phyloP scores from a whole-genome alignment of 148 eudicot genomes.

The Persicaria maculosa region DNA sequence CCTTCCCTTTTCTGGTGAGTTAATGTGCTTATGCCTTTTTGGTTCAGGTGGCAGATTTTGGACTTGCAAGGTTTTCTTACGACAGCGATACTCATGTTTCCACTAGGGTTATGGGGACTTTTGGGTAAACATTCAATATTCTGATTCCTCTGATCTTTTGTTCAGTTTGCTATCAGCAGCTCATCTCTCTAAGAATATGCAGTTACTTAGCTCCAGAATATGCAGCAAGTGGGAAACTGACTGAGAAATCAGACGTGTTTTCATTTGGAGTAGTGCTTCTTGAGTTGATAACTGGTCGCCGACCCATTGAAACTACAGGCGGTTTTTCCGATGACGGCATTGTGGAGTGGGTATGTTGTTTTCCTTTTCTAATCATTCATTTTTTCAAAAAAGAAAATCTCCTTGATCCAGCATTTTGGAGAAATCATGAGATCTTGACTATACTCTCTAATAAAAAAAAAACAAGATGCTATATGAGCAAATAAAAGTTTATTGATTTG shows the following conservation, averaged over 20 bases:
- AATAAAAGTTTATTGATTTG: background rate
- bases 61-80: slow-evolving; percentile 59
- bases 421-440: background rate
- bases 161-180: background rate
- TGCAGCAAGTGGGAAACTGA: slow-evolving; percentile 68
- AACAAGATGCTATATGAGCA: background rate
- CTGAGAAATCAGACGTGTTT: slow-evolving; percentile 63
- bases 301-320: slow-evolving; percentile 54
- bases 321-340: slow-evolving; percentile 54
- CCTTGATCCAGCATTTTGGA: background rate
- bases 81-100: slow-evolving; percentile 82
- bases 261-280: slow-evolving; percentile 74
- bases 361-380: background rate
- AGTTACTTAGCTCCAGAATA: slow-evolving; percentile 81
- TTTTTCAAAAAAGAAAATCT: background rate
- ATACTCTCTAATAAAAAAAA: background rate
- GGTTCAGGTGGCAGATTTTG: slow-evolving; percentile 76
- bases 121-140: slow-evolving; percentile 41
- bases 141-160: background rate
- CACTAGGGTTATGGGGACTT: slow-evolving; percentile 87
- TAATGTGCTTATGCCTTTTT: background rate
- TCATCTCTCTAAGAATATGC: slow-evolving; percentile 24
- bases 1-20: background rate
- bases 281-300: slow-evolving; percentile 68
- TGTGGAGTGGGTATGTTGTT: slow-evolving; percentile 55